Evolutionary conservation across 768 basidiomycete species (phyloP), one percentile per base, ranked within the genome.

Genomic region (Chiua virens): DNA sequence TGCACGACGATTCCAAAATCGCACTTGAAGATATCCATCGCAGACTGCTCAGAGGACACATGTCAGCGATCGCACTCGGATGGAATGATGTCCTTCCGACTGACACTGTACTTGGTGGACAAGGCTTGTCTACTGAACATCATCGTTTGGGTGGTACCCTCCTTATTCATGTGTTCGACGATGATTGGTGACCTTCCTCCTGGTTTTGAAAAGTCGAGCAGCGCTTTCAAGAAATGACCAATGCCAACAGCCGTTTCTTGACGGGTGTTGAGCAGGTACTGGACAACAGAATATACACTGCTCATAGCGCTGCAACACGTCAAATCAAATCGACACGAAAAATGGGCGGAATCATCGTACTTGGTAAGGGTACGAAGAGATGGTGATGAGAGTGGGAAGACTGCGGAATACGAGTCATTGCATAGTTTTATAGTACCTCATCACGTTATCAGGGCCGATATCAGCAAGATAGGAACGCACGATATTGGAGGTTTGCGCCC

Each of bases 171-270:
- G 44, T 43, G 34, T 43, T 58, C 44, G 20, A 58, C 36, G 30
- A 45, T 27, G 20, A 49, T 48, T 5, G 47, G 50, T n/a, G n/a
- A n/a, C 13, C 45, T 17, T 42, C 20, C 14, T 15, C 4, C n/a
- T 18, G 44, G 44, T 14, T 34, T 52, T 20, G 56, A 18, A 45
- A 25, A 44, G 61, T 21, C 53, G 65, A 18, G 55, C 54, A 86
- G 60, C 84, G 86, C 71, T 50, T 81, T 11, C 25, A 27, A 58
- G 69, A 76, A 32, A 64, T 73, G 20, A 67, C 71, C 45, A 83
- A 87, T 63, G 53, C 74, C 6, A 8, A 38, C 23, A 8, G 34
- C 22, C 39, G 4, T 18, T 14, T 10, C 27, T 23, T 55, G 42
- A 6, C 34, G 38, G 21, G 42, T 48, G 14, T 49, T 18, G 18